These are phyloP conservation scores for Nakazawaea anatomiae DNA, from an alignment of 805 yeast species.

Conservation along the genomic window DNA sequence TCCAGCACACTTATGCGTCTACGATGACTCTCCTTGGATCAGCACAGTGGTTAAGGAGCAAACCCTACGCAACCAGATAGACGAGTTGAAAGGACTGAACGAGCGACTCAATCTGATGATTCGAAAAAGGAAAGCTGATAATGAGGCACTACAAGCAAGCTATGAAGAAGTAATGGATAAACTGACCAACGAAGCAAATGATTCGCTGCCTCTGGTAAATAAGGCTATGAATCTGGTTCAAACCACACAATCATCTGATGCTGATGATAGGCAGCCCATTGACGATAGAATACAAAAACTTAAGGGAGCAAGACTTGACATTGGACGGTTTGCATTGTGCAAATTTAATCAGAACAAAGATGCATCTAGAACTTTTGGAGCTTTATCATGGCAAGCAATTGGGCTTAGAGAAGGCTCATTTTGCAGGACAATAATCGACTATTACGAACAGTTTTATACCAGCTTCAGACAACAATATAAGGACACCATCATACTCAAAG, in stretches of 20 bases:
- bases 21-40: slow-evolving; percentile 15
- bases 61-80: slow-evolving; percentile 17
- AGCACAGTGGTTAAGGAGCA: slow-evolving; percentile 13
- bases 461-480: slow-evolving; percentile 1
- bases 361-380: slow-evolving; percentile 3
- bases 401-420: neutral
- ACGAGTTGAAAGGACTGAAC: slow-evolving; percentile 11
- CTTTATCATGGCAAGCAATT: slow-evolving; percentile 5
- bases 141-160: neutral
- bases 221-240: neutral
- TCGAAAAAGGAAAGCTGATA: neutral
- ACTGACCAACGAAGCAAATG: neutral
- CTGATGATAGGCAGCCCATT: neutral
- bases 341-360: neutral
- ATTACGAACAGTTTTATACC: neutral
- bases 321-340: neutral
- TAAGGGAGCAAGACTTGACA: neutral
- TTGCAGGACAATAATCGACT: neutral
- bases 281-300: neutral
- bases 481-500: neutral
- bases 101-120: neutral
- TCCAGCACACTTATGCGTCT: slow-evolving; percentile 18
- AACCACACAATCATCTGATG: neutral
- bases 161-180: neutral
- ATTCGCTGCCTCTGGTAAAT: neutral